These are phyloP conservation scores for Fusarium dimerum DNA, from an alignment of 2,329 filamentous ascomycete species.

Conservation along the genomic window DNA sequence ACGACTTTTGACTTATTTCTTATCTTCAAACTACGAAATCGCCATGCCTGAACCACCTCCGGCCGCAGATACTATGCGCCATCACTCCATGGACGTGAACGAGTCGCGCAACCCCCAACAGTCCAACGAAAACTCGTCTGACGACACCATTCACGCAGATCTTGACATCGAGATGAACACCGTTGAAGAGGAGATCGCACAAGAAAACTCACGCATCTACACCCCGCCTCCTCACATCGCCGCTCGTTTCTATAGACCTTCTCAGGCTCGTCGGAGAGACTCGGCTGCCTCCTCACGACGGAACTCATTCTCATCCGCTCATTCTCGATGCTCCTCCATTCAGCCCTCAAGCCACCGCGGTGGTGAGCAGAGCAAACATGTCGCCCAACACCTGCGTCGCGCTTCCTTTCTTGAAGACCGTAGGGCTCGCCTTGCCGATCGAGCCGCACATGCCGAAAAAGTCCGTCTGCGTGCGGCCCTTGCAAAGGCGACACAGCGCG, in stretches of 20 bases:
- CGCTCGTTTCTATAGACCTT: slow-evolving; percentile 73
- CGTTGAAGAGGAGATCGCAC: slow-evolving; percentile 35
- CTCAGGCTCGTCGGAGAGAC: slow-evolving; percentile 67
- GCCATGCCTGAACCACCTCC: slow-evolving; percentile 21
- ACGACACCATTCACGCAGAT: slow-evolving; percentile 34
- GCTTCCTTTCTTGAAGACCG: slow-evolving; percentile 80
- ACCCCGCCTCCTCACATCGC: slow-evolving; percentile 76
- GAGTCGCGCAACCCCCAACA: slow-evolving; percentile 45
- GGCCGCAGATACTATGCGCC: slow-evolving; percentile 42
- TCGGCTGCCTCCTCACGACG: slow-evolving; percentile 78
- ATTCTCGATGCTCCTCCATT: slow-evolving; percentile 65
- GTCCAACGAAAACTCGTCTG: slow-evolving; percentile 30
- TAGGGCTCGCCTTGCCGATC: slow-evolving; percentile 76
- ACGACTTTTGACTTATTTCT: slow-evolving; percentile 1
- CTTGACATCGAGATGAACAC: slow-evolving; percentile 42
- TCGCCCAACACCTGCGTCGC: slow-evolving; percentile 77
- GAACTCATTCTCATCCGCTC: slow-evolving; percentile 76
- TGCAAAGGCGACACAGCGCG: slow-evolving; percentile 68
- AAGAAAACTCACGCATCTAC: slow-evolving; percentile 41
- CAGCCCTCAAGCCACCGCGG: slow-evolving; percentile 53
- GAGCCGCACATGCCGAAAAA: slow-evolving; percentile 81
- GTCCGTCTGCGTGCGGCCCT: slow-evolving; percentile 75
- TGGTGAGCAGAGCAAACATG: slow-evolving; percentile 72
- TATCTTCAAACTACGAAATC: neutral
- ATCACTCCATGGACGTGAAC: slow-evolving; percentile 42